Evolutionary conservation across 2,329 filamentous ascomycete genomes (phyloP), one percentile per base, ranked within the genome.

Genomic region (Rasamsonia emersonii): DNA sequence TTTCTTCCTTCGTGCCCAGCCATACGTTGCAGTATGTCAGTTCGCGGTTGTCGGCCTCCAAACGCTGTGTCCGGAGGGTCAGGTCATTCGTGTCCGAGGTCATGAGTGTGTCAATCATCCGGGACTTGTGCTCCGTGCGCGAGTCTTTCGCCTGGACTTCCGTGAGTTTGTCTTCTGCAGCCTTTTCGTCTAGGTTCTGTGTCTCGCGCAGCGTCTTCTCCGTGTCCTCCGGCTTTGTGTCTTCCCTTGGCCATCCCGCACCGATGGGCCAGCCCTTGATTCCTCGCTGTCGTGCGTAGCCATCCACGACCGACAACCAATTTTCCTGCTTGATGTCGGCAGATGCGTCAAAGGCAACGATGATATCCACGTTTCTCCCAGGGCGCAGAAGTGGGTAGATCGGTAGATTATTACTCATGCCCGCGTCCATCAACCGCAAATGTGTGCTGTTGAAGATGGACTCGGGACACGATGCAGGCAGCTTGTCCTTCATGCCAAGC

Each of bases 381-480:
- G 86, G 86, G 8, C 91, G 78, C 11, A 98, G 76, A 3, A 96
- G 71, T 0, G 91, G 91, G 54, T 98, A 98, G 24, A 96, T 88
- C 2, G 91, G 91, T 6, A 98, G 68, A 51, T 98, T 98, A 55
- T 98, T 96, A 43, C 84, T 93, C 91, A 98, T 98, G 30, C 91
- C 91, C 2, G 91, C 88, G 56, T 98, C 91, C 88, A 95, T 96
- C 10, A 89, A 70, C 42, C 84, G 79, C 11, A 89, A 69, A 53
- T 93, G 81, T 26, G 79, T 69, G 9, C 70, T 71, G 11, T 75
- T 67, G 47, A 83, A 78, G 23, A 94, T 75, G 36, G 76, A 86
- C 18, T 79, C 74, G 0, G 91, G 86, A n/a, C 81, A 82, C 0
- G 84, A 83, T 1, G 73, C 60, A 1, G 86, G 82, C 5, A 98